These are phyloP conservation scores for Rosa multiflora DNA, from an alignment of 306 rosid genomes.

Conservation along the genomic window DNA sequence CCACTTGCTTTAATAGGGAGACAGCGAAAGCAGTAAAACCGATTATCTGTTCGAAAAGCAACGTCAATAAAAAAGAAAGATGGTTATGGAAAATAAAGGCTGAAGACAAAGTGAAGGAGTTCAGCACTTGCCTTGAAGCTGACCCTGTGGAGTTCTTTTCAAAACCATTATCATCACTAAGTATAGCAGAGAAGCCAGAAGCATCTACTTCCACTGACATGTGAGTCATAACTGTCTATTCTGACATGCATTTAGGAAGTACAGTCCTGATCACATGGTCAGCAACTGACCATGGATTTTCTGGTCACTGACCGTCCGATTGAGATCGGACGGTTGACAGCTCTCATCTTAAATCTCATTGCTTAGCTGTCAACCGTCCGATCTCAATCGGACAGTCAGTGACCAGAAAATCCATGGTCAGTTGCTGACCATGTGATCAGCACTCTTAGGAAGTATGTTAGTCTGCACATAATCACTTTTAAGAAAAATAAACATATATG, in stretches of 20 bases:
- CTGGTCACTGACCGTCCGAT: too few species aligned
- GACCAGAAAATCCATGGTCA: too few species aligned
- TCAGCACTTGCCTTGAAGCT: neutral
- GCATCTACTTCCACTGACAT: neutral
- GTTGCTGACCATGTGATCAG: too few species aligned
- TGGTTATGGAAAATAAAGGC: neutral
- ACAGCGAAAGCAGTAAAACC: neutral
- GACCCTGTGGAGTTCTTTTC: slow-evolving; percentile 14
- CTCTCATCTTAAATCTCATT: too few species aligned
- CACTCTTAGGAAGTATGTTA: too few species aligned
- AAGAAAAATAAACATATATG: neutral
- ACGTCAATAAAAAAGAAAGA: neutral
- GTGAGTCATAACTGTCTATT: neutral
- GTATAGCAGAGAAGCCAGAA: slow-evolving; percentile 9
- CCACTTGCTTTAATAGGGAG: neutral
- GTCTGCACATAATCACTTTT: neutral
- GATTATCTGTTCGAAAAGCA: neutral
- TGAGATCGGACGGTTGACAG: too few species aligned
- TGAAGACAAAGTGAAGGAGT: neutral
- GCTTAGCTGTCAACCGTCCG: too few species aligned
- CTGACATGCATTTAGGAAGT: neutral
- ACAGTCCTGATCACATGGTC: too few species aligned
- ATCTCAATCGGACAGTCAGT: too few species aligned
- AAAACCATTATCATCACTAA: slow-evolving; percentile 16
- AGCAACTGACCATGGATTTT: too few species aligned